Evolutionary conservation across 352 stramenopile species (phyloP).

Genomic region (Phytophthora podocarpi): DNA sequence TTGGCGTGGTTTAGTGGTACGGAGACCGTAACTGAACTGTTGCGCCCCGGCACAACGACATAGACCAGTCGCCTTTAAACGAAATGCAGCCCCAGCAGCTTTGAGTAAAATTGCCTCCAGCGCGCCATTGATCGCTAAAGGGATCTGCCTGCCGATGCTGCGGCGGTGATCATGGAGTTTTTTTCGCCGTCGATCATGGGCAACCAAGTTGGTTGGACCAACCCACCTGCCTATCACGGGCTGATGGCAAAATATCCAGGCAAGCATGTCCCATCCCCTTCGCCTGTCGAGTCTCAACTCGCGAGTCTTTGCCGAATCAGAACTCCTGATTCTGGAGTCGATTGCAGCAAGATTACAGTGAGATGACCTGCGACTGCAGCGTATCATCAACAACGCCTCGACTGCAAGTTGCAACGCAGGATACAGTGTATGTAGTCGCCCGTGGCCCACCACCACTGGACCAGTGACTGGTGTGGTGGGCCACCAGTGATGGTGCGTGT

Average conservation of each 20-base stretch:
- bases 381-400: conserved; percentile 8
- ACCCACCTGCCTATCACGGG: conserved; percentile 5
- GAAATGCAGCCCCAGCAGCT: too few species aligned
- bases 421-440: too few species aligned
- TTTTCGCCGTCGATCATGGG: background rate
- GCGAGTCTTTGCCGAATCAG: background rate
- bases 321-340: too few species aligned
- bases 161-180: background rate
- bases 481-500: too few species aligned
- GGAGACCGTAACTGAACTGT: conserved; percentile 11
- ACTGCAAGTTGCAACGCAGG: too few species aligned
- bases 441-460: too few species aligned
- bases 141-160: background rate
- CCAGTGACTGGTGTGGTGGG: too few species aligned
- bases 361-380: background rate
- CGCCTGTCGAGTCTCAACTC: too few species aligned
- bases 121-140: too few species aligned
- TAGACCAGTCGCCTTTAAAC: conserved; percentile 19
- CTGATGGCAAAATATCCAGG: conserved; percentile 24
- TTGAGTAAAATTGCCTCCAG: too few species aligned
- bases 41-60: conserved; percentile 20
- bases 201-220: too few species aligned
- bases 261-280: conserved; percentile 18
- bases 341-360: background rate
- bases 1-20: conserved; percentile 9